Evolutionary conservation across 352 stramenopile species (phyloP), one percentile per base, ranked within the genome.

Genomic region (Globisporangium lucens): DNA sequence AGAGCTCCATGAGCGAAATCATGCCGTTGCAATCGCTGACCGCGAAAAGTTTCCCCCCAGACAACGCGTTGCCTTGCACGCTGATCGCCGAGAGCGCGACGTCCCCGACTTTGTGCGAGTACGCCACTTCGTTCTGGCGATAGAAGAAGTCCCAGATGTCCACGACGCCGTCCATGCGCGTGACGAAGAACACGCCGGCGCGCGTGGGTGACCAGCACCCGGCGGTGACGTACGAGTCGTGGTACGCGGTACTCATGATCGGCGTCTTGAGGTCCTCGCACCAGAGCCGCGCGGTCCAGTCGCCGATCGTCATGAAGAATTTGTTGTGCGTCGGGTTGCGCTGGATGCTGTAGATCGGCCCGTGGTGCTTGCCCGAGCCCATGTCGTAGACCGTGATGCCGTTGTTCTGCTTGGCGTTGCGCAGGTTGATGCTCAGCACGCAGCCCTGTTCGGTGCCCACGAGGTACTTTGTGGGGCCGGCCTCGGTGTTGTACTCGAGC

Each of bases 111-210:
- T 99, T 99, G 82, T 99, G 96, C 51, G 87, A 98, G 77, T 99
- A 99, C 22, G 94, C 97, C 56, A 98, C 90, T 71, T 99, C 97
- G 75, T 98, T 98, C 74, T 99, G 97, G 6, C 92, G 91, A 72
- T 99, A 98, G 74, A 98, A 98, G 68, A 98, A 98, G 75, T 99
- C 97, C 97, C 97, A 99, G 49, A 99, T 89, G 76, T 99, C 95
- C 55, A 98, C 85, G n/a, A 98, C 94, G 61, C 97, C 97, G 74
- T 99, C 97, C 89, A 97, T 97, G 56, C 96, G 85, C 61, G 96
- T 98, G 55, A 98, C 93, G 70, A 98, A 99, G 77, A 99, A 99
- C 27, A 99, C 95, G 8, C 96, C 96, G 1, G 96, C 92, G 30
- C 97, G 89, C 35, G 97, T 98, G 17, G 97, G 97, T 20, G 89